Evolutionary conservation across 2,329 filamentous ascomycete species (phyloP).

Genomic region (Fusarium acutatum): DNA sequence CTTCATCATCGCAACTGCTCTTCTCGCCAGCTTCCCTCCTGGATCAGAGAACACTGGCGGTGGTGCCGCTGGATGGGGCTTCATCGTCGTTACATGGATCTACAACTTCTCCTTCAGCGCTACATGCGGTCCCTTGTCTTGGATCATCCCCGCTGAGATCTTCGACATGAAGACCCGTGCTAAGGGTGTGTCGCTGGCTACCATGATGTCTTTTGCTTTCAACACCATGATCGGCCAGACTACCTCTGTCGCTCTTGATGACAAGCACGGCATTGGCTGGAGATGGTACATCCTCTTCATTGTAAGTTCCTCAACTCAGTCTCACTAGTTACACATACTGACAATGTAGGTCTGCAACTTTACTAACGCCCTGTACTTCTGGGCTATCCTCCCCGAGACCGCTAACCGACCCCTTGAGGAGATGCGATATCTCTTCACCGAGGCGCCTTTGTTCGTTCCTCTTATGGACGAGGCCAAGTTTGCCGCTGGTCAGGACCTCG

Average conservation of each 20-base stretch:
- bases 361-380: constrained; percentile 61
- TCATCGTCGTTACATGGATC: constrained; percentile 22
- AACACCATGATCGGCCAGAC: constrained; percentile 75
- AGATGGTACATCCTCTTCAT: constrained; percentile 58
- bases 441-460: constrained; percentile 70
- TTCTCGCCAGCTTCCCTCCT: constrained; percentile 25
- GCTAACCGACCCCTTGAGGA: constrained; percentile 71
- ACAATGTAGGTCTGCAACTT: constrained; percentile 66
- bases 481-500: constrained; percentile 14
- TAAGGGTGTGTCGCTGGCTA: constrained; percentile 77
- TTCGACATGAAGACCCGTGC: constrained; percentile 79
- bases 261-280: constrained; percentile 54
- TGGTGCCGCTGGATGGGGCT: constrained; percentile 49
- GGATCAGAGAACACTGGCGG: background rate
- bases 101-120: constrained; percentile 26
- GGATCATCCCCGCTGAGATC: constrained; percentile 72
- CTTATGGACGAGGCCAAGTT: constrained; percentile 57
- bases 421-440: constrained; percentile 73
- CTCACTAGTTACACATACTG: fast-evolving
- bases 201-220: constrained; percentile 76
- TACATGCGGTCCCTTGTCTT: constrained; percentile 35
- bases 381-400: constrained; percentile 72
- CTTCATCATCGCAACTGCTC: constrained; percentile 25
- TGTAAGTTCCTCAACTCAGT: background rate
- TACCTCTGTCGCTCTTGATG: constrained; percentile 61